A percentile compares a stretch with the other conserved stretches of the same genome.
phyloP scores from a whole-genome alignment of 495 filamentous ascomycete species.

The Pyrenula aspistea region DNA sequence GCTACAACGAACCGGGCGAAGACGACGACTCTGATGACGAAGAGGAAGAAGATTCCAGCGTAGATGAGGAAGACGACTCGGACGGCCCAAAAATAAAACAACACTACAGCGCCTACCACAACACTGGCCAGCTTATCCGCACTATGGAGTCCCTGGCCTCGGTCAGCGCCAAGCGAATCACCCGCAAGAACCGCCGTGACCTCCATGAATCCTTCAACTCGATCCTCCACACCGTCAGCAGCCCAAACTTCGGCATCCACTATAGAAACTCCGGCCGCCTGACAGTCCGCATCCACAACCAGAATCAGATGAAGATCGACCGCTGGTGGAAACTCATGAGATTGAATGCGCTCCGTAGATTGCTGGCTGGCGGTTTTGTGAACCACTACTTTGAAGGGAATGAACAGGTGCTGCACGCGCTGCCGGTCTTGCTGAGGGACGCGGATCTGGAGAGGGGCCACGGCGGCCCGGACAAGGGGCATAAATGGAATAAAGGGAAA shows the following conservation, averaged over 20 bases:
- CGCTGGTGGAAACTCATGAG: slow-evolving; percentile 83
- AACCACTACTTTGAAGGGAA: slow-evolving; percentile 80
- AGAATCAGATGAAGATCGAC: slow-evolving; percentile 68
- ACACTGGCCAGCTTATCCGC: slow-evolving; percentile 39
- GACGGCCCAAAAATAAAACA: slow-evolving; percentile 50
- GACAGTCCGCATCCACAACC: slow-evolving; percentile 60
- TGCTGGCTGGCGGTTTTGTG: slow-evolving; percentile 70
- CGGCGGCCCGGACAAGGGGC: neutral
- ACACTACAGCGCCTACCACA: slow-evolving; percentile 44
- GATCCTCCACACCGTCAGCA: slow-evolving; percentile 73
- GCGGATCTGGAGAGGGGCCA: neutral
- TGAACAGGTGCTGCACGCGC: slow-evolving; percentile 60
- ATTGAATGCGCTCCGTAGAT: slow-evolving; percentile 59
- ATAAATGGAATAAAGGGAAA: neutral
- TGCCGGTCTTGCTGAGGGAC: slow-evolving; percentile 43
- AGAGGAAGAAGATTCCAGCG: slow-evolving; percentile 36
- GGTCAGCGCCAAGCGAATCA: slow-evolving; percentile 57
- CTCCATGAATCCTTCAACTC: slow-evolving; percentile 71
- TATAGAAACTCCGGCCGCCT: slow-evolving; percentile 70
- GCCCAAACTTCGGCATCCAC: slow-evolving; percentile 57
- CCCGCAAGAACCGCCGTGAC: slow-evolving; percentile 65
- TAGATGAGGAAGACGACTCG: slow-evolving; percentile 26
- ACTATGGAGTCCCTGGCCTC: slow-evolving; percentile 40
- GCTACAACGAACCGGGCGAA: slow-evolving; percentile 47
- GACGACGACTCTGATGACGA: slow-evolving; percentile 46